Conservation (phyloP, 257 asterid genomes). For the Perilla frutescens region DNA sequence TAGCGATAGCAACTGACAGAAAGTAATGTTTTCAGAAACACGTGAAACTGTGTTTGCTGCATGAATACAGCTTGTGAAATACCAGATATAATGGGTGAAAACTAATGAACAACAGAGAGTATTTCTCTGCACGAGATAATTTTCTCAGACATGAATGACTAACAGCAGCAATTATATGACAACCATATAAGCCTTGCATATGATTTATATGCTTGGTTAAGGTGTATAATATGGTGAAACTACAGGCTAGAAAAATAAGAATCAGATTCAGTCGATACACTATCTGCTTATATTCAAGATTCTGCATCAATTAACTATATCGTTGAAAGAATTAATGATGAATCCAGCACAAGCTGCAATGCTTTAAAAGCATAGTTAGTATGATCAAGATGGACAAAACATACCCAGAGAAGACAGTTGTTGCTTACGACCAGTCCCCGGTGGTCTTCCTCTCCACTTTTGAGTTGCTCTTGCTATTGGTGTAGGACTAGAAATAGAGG, state of each 20-base stretch:
- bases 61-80: background rate
- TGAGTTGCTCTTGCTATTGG: constrained; percentile 47
- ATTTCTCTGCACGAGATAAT: too few species aligned
- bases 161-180: background rate
- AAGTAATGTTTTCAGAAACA: too few species aligned
- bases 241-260: background rate
- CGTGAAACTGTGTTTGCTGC: background rate
- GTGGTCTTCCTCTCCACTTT: constrained; percentile 80
- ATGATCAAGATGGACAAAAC: constrained; percentile 1
- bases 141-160: background rate
- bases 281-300: constrained; percentile 15
- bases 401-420: constrained; percentile 61
- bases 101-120: background rate
- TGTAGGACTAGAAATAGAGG: constrained; percentile 54
- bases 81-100: too few species aligned
- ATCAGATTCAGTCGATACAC: background rate
- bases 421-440: constrained; percentile 70
- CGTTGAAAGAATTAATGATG: background rate
- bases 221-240: constrained; percentile 5
- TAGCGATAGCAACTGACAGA: too few species aligned
- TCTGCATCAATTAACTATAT: constrained; percentile 5
- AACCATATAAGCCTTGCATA: background rate
- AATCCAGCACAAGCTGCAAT: background rate
- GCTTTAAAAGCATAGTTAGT: constrained; percentile 10
- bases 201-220: background rate